phyloP scores from a whole-genome alignment of 1,284 basidiomycete species.

The Ganoderma sinense region DNA sequence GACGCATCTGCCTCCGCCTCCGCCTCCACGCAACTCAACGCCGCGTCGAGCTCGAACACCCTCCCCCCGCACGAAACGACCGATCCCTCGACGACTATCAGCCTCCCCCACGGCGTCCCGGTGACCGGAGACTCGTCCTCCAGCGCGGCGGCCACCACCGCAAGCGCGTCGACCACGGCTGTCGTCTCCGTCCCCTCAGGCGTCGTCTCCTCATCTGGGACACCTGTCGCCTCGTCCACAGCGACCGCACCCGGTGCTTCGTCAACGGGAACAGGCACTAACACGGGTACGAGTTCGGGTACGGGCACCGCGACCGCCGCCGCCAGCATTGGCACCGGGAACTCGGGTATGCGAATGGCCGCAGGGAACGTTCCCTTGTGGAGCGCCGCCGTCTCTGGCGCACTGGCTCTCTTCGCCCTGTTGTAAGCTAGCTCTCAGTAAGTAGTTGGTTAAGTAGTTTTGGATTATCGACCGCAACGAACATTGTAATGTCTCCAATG shows the following conservation, averaged over 20 bases:
- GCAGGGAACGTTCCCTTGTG: background rate
- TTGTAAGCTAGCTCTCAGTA: slow-evolving; percentile 7
- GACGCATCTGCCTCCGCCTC: slow-evolving; percentile 13
- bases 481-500: slow-evolving; percentile 1
- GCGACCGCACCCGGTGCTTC: background rate
- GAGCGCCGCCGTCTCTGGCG: background rate
- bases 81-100: slow-evolving; percentile 9
- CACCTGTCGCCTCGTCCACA: background rate
- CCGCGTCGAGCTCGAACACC: slow-evolving; percentile 18
- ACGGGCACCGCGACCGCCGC: background rate
- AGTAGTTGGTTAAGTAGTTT: background rate
- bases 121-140: slow-evolving; percentile 8
- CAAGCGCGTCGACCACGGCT: background rate
- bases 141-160: background rate
- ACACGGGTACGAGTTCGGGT: background rate
- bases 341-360: slow-evolving; percentile 3
- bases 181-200: slow-evolving; percentile 1
- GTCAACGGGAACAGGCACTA: background rate
- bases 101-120: slow-evolving; percentile 11
- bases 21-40: slow-evolving; percentile 4
- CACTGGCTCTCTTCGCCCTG: background rate
- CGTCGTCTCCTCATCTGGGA: slow-evolving; percentile 2
- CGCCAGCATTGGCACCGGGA: slow-evolving; percentile 1
- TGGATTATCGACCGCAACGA: slow-evolving; percentile 1
- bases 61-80: slow-evolving; percentile 20